Percentiles rank a stretch among this genome's conserved stretches.
phyloP scores from a whole-genome alignment of 371 early-diverging fungal genomes.

The Racocetra persica region DNA sequence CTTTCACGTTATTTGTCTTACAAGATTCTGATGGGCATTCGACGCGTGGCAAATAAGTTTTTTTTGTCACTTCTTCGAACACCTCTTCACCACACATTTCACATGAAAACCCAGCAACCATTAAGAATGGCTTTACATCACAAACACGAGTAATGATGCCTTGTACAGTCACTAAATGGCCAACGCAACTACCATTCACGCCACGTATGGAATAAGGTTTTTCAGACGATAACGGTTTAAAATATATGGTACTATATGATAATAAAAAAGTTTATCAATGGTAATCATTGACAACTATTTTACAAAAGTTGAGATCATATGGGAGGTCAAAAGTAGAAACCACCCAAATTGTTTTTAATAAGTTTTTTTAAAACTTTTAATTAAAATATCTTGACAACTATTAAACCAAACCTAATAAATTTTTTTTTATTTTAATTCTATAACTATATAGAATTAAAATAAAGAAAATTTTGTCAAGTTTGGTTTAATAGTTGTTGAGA shows the following conservation, averaged over 20 bases:
- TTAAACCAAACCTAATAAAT: too few relatives aligned
- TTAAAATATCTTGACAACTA: too few relatives aligned
- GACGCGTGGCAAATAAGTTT: slow-evolving; percentile 86
- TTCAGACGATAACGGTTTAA: slow-evolving; percentile 76
- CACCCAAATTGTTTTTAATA: too few relatives aligned
- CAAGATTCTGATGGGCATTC: slow-evolving; percentile 92
- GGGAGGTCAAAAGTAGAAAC: too few relatives aligned
- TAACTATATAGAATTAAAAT: too few relatives aligned
- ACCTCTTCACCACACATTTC: slow-evolving; percentile 98
- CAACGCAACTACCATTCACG: slow-evolving; percentile 84
- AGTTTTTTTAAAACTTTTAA: too few relatives aligned
- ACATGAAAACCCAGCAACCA: slow-evolving; percentile 95
- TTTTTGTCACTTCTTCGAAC: slow-evolving; percentile 93
- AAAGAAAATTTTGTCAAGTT: too few relatives aligned
- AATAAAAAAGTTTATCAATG: too few relatives aligned
- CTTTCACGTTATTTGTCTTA: slow-evolving; percentile 83
- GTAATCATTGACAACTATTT: background rate
- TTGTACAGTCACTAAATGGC: slow-evolving; percentile 88
- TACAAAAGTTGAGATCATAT: too few relatives aligned
- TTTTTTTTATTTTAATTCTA: too few relatives aligned
- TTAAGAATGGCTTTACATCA: slow-evolving; percentile 95
- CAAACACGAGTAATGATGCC: slow-evolving; percentile 97
- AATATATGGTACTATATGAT: slow-evolving; percentile 75
- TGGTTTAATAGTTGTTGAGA: too few relatives aligned
- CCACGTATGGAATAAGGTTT: slow-evolving; percentile 86